These are phyloP conservation scores for Tremella yokohamensis DNA, from an alignment of 768 basidiomycete genomes.

Conservation along the genomic window DNA sequence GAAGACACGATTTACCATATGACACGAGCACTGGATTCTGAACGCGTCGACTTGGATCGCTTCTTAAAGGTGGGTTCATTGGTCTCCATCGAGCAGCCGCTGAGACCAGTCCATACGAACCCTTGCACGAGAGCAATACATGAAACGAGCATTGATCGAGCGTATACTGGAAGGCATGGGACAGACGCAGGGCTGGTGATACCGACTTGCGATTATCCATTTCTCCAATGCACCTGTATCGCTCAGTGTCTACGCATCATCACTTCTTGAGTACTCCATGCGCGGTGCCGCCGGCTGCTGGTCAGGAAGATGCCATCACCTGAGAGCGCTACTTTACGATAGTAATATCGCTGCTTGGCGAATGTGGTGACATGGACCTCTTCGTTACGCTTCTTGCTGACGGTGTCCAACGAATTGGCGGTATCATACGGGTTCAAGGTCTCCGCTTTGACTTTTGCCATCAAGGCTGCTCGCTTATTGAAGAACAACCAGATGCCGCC, in stretches of 20 bases:
- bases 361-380: constrained; percentile 38
- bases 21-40: constrained; percentile 77
- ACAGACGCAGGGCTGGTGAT: constrained; percentile 42
- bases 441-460: constrained; percentile 15
- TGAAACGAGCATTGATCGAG: constrained; percentile 90
- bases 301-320: not conserved
- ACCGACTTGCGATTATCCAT: not conserved
- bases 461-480: constrained; percentile 9
- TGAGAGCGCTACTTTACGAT: constrained; percentile 26
- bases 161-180: constrained; percentile 62
- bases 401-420: constrained; percentile 37
- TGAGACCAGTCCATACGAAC: constrained; percentile 61
- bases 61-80: constrained; percentile 73
- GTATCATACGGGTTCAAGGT: constrained; percentile 37
- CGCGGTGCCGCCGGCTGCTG: constrained; percentile 35
- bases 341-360: constrained; percentile 42
- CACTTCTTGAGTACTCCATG: constrained; percentile 38
- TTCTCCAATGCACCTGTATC: not conserved
- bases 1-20: constrained; percentile 98
- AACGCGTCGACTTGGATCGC: constrained; percentile 84
- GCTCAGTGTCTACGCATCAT: too few relatives aligned
- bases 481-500: constrained; percentile 25
- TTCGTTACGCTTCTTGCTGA: constrained; percentile 30
- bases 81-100: constrained; percentile 51
- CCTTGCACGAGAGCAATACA: constrained; percentile 92